phyloP scores from a whole-genome alignment of 257 asterid species.

The Solanum peruvianum region DNA sequence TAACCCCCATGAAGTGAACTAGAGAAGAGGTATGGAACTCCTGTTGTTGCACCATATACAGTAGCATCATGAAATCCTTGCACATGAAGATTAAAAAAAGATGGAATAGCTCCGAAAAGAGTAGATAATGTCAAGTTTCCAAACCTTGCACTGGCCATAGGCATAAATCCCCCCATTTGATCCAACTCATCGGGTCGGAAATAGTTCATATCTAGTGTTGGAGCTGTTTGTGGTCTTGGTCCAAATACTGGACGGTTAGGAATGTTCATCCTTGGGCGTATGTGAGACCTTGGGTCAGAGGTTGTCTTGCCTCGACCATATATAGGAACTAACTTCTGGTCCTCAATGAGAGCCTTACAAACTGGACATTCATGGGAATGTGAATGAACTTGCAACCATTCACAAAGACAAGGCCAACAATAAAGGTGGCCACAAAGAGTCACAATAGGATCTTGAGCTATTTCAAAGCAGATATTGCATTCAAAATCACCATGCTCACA shows the following conservation, averaged over 20 bases:
- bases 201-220: slow-evolving; percentile 38
- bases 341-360: slow-evolving; percentile 67
- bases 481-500: slow-evolving; percentile 59
- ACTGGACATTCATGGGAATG: slow-evolving; percentile 85
- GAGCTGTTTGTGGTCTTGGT: slow-evolving; percentile 63
- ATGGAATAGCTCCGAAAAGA: slow-evolving; percentile 51
- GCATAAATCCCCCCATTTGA: slow-evolving; percentile 33
- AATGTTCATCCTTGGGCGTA: slow-evolving; percentile 24
- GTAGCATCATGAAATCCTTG: slow-evolving; percentile 69
- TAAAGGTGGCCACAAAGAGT: slow-evolving; percentile 96
- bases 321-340: slow-evolving; percentile 73
- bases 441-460: slow-evolving; percentile 81
- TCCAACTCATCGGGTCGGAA: slow-evolving; percentile 40
- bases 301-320: slow-evolving; percentile 73
- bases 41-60: slow-evolving; percentile 66
- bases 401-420: slow-evolving; percentile 97
- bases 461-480: slow-evolving; percentile 85
- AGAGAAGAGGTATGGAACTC: slow-evolving; percentile 54
- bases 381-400: slow-evolving; percentile 84
- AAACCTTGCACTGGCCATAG: slow-evolving; percentile 53
- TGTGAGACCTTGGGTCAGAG: slow-evolving; percentile 36
- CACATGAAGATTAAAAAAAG: slow-evolving; percentile 57
- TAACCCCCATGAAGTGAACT: slow-evolving; percentile 68
- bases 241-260: slow-evolving; percentile 60
- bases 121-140: slow-evolving; percentile 55